Conservation (phyloP, 495 filamentous ascomycete species). For the Penicillium pulvis region DNA sequence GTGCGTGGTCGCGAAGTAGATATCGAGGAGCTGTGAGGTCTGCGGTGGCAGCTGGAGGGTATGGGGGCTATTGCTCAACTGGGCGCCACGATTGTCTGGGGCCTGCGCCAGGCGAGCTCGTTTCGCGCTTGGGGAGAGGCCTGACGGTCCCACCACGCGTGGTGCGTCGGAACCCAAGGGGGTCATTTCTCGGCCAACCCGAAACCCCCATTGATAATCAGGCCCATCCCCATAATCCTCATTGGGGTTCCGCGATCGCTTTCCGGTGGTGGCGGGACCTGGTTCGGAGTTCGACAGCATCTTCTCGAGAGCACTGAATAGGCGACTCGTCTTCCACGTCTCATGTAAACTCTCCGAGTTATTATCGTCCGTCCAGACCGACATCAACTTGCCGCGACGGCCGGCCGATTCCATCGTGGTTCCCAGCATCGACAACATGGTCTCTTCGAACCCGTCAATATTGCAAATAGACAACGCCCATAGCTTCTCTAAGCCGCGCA, state of each 20-base stretch:
- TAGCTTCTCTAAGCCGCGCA: slow-evolving; percentile 47
- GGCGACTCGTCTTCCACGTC: slow-evolving; percentile 57
- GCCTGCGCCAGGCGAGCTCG: slow-evolving; percentile 30
- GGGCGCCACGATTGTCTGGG: slow-evolving; percentile 18
- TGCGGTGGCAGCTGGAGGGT: slow-evolving; percentile 56
- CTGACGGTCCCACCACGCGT: slow-evolving; percentile 32
- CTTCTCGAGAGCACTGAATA: slow-evolving; percentile 55
- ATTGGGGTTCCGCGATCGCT: slow-evolving; percentile 43
- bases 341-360: slow-evolving; percentile 57
- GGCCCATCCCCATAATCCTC: slow-evolving; percentile 20
- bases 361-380: slow-evolving; percentile 52
- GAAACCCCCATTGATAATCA: slow-evolving; percentile 39
- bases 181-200: slow-evolving; percentile 34
- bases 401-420: slow-evolving; percentile 37
- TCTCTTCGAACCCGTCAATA: slow-evolving; percentile 52
- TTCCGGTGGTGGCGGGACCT: slow-evolving; percentile 25
- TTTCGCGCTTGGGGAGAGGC: slow-evolving; percentile 32
- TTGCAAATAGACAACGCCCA: slow-evolving; percentile 51
- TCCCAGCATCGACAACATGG: slow-evolving; percentile 46
- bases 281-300: slow-evolving; percentile 50
- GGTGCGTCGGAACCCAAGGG: slow-evolving; percentile 35
- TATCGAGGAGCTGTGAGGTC: slow-evolving; percentile 65
- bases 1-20: slow-evolving; percentile 73
- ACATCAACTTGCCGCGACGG: slow-evolving; percentile 37
- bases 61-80: slow-evolving; percentile 18